phyloP scores from a whole-genome alignment of 331 rosid genomes.

The Quercus phellos region DNA sequence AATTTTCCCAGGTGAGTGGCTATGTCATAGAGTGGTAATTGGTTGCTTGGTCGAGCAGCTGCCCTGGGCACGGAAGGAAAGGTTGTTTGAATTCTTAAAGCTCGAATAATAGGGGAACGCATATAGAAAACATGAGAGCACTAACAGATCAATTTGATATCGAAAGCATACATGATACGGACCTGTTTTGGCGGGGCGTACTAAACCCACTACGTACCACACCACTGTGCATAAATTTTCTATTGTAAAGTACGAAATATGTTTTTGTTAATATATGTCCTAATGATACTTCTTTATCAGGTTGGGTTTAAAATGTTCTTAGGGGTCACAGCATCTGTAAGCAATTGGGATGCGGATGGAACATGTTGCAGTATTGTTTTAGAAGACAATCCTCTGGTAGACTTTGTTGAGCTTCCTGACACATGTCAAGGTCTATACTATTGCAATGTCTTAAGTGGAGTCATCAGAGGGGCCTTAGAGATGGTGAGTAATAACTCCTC shows the following conservation, averaged over 20 bases:
- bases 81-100: too few relatives aligned
- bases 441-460: slow-evolving; percentile 93
- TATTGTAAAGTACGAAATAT: not conserved
- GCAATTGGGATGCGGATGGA: slow-evolving; percentile 94
- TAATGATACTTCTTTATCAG: slow-evolving; percentile 36
- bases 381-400: slow-evolving; percentile 96
- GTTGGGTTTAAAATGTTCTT: slow-evolving; percentile 94
- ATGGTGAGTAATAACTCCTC: slow-evolving; percentile 55
- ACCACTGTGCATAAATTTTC: not conserved
- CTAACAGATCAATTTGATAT: too few relatives aligned
- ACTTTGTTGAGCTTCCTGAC: slow-evolving; percentile 97
- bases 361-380: slow-evolving; percentile 84
- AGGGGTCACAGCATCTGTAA: slow-evolving; percentile 89
- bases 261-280: not conserved
- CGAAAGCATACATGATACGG: too few relatives aligned
- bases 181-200: too few relatives aligned
- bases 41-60: too few relatives aligned
- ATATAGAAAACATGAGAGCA: too few relatives aligned
- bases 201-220: too few relatives aligned
- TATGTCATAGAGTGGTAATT: too few relatives aligned
- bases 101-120: too few relatives aligned
- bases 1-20: too few relatives aligned
- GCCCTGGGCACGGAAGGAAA: too few relatives aligned
- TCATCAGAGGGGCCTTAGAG: slow-evolving; percentile 92
- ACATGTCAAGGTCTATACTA: slow-evolving; percentile 88